Conservation (phyloP, 306 rosid genomes). For the peach (Prunus persica) region Prunus_persica_NCBIv2 NC_034010.1:227001-227500, state of each 20-base stretch:
- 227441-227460: conserved; percentile 46
- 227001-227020: conserved; percentile 65
- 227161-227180: conserved; percentile 85
- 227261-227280: conserved; percentile 71
- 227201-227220: conserved; percentile 39
- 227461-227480: conserved; percentile 58
- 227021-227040: conserved; percentile 55
- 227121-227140: conserved; percentile 70
- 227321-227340: conserved; percentile 70
- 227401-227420: conserved; percentile 55
- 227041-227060: conserved; percentile 58
- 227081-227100: conserved; percentile 50
- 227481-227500: conserved; percentile 40
- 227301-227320: conserved; percentile 62
- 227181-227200: conserved; percentile 64
- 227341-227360: conserved; percentile 51
- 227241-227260: conserved; percentile 84
- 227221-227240: conserved; percentile 61
- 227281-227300: conserved; percentile 54
- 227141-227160: conserved; percentile 58
- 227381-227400: conserved; percentile 62
- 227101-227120: conserved; percentile 48
- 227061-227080: conserved; percentile 35
- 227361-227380: conserved; percentile 38
- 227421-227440: conserved; percentile 71